These are phyloP conservation scores for Oidium heveae DNA, from an alignment of 2,329 filamentous ascomycete genomes.

Conservation along the genomic window DNA sequence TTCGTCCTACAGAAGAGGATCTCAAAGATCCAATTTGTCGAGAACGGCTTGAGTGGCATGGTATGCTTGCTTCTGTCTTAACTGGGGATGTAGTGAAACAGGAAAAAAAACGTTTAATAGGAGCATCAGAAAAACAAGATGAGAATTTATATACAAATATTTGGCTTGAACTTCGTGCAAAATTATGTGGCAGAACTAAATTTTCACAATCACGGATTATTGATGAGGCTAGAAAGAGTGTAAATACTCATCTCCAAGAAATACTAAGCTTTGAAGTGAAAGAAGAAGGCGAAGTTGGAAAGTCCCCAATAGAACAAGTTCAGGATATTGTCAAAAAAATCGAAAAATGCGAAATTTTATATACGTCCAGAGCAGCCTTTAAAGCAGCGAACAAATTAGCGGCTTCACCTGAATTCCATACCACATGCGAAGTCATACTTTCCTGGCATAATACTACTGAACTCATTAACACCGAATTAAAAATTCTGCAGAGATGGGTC, in stretches of 20 bases:
- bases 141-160: constrained; percentile 48
- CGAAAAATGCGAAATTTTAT: constrained; percentile 65
- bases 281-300: constrained; percentile 69
- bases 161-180: constrained; percentile 72
- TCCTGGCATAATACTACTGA: constrained; percentile 95
- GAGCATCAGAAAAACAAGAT: constrained; percentile 35
- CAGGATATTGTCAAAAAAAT: constrained; percentile 75
- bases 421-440: constrained; percentile 70
- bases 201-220: constrained; percentile 69
- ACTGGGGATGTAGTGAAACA: constrained; percentile 94
- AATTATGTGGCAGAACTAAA: constrained; percentile 58
- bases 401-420: constrained; percentile 49
- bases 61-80: constrained; percentile 85
- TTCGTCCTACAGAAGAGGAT: constrained; percentile 74
- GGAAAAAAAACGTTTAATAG: constrained; percentile 87
- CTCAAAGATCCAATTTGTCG: constrained; percentile 67
- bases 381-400: constrained; percentile 51
- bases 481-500: constrained; percentile 84
- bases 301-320: constrained; percentile 69
- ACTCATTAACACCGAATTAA: constrained; percentile 83
- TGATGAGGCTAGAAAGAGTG: constrained; percentile 51
- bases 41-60: constrained; percentile 89
- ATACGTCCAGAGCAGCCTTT: constrained; percentile 55
- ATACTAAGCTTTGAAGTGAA: constrained; percentile 88
- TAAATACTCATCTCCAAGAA: constrained; percentile 57